phyloP scores from a whole-genome alignment of 2,329 filamentous ascomycete species.

The Thermothelomyces thermophilus region DNA sequence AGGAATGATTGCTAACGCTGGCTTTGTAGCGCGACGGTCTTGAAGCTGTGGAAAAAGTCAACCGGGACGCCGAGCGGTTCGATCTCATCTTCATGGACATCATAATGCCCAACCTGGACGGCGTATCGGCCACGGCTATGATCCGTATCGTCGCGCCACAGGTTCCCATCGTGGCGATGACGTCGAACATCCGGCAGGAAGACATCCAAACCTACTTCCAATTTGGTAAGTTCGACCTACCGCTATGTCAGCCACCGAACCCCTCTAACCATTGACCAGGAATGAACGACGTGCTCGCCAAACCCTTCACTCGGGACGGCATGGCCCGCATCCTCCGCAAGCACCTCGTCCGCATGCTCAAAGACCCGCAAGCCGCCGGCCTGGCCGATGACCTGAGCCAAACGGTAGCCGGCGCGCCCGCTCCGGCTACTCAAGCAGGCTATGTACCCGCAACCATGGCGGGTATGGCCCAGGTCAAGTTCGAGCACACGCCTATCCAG shows the following conservation, averaged over 20 bases:
- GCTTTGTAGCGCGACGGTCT: slow-evolving; percentile 66
- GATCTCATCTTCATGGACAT: slow-evolving; percentile 83
- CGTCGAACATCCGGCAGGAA: slow-evolving; percentile 92
- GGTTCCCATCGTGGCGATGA: slow-evolving; percentile 95
- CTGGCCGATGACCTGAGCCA: slow-evolving; percentile 34
- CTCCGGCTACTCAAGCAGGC: slow-evolving; percentile 9
- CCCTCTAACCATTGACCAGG: slow-evolving; percentile 46
- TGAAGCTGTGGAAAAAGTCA: slow-evolving; percentile 84
- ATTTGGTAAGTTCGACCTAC: slow-evolving; percentile 59
- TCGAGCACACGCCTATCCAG: slow-evolving; percentile 49
- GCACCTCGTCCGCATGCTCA: slow-evolving; percentile 77
- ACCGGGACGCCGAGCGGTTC: slow-evolving; percentile 43
- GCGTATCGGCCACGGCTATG: slow-evolving; percentile 87
- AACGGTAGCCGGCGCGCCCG: slow-evolving; percentile 19
- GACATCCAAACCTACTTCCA: slow-evolving; percentile 97
- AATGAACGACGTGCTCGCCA: slow-evolving; percentile 96
- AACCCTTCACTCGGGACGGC: slow-evolving; percentile 88
- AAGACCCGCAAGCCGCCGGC: slow-evolving; percentile 43
- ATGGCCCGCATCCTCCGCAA: slow-evolving; percentile 83
- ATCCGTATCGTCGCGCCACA: slow-evolving; percentile 80
- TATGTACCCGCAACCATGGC: slow-evolving; percentile 13
- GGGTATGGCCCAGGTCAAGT: slow-evolving; percentile 39
- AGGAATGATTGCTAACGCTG: neutral
- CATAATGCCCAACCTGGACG: slow-evolving; percentile 94
- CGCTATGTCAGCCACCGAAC: neutral